phyloP scores from a whole-genome alignment of 2,329 filamentous ascomycete species.

The Neurospora sp. region DNA sequence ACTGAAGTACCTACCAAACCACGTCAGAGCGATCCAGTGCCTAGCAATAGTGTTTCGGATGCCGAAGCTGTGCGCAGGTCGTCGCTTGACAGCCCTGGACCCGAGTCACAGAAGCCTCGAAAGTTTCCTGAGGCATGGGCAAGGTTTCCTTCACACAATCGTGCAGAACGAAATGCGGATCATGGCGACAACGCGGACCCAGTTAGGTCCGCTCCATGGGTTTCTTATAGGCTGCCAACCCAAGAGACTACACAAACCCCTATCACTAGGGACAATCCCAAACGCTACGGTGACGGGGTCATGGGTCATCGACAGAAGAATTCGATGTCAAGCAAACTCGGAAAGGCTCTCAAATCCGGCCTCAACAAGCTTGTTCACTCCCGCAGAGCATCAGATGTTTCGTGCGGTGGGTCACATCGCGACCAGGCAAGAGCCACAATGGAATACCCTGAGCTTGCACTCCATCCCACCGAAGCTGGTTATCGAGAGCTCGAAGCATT shows the following conservation, averaged over 20 bases:
- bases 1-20: background rate
- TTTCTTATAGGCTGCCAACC: background rate
- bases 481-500: constrained; percentile 14
- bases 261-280: background rate
- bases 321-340: constrained; percentile 16
- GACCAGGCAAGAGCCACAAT: constrained; percentile 8
- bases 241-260: background rate
- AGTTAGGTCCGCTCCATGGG: background rate
- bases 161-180: constrained; percentile 20
- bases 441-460: constrained; percentile 18
- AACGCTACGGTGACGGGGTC: background rate
- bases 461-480: constrained; percentile 11
- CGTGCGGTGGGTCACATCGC: background rate
- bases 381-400: constrained; percentile 4
- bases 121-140: constrained; percentile 24
- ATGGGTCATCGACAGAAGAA: background rate
- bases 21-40: background rate
- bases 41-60: background rate
- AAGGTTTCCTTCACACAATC: constrained; percentile 24
- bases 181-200: constrained; percentile 15
- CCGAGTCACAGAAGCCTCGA: background rate
- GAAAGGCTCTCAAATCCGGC: constrained; percentile 21
- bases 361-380: constrained; percentile 19
- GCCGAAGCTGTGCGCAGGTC: background rate
- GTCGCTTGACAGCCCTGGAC: background rate